Percentiles rank a stretch among this genome's conserved stretches.
Evolutionary conservation across 208 protist species (phyloP).

Genomic region (Herpetomonas muscarum): DNA sequence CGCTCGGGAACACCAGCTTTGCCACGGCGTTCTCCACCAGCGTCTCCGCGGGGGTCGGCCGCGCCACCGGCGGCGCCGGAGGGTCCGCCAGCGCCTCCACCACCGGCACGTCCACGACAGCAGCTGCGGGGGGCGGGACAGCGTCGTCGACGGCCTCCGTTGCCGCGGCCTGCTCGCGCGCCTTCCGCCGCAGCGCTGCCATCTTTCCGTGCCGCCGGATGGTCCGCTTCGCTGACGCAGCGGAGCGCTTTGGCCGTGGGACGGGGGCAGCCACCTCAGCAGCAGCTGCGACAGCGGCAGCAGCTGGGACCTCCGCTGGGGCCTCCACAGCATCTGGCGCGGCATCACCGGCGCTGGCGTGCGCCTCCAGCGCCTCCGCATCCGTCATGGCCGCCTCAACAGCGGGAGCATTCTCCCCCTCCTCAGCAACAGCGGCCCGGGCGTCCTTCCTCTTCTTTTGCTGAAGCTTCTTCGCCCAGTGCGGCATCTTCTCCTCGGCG

Average conservation of each 20-base stretch:
- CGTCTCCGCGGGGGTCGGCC: conserved; percentile 5
- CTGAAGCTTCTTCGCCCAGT: conserved; percentile 8
- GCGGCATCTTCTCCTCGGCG: conserved; percentile 4
- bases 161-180: conserved; percentile 3
- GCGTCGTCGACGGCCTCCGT: not conserved
- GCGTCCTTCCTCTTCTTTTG: conserved; percentile 4
- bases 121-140: conserved; percentile 6
- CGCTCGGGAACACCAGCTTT: conserved; percentile 42
- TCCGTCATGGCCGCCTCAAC: conserved; percentile 13
- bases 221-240: conserved; percentile 30
- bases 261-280: not conserved
- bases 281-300: conserved; percentile 1
- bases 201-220: conserved; percentile 43
- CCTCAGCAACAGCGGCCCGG: not conserved
- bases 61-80: conserved; percentile 13
- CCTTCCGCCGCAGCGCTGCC: conserved; percentile 15
- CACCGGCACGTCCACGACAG: conserved; percentile 20
- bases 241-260: conserved; percentile 3
- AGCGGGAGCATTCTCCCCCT: too few species aligned
- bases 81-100: conserved; percentile 18
- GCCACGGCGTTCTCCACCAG: conserved; percentile 17
- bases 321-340: not conserved
- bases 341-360: not conserved
- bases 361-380: conserved; percentile 4
- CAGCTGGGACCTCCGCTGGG: not conserved